Base-by-base conservation (phyloP, 257 asterid species). In the Echites panduratus region DNA sequence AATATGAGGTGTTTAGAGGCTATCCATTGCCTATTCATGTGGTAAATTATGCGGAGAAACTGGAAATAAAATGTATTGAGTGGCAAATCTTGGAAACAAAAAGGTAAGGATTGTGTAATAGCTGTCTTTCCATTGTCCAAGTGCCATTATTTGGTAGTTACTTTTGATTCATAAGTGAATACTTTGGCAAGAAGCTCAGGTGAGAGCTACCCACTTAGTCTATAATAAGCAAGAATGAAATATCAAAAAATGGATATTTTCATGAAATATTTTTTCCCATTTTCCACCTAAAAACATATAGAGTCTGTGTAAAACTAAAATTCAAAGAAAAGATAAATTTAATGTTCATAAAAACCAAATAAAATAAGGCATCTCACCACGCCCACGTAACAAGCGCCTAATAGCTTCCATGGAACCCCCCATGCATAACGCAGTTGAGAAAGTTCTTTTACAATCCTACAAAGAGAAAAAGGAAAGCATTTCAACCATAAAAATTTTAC, bases 391-490 rank as follows among this genome's bases (percentile, higher is more conserved):
- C 77, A 86, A 83, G 50, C 95, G 90, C 82, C 87, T 90, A 70
- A 91, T 78, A 77, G 98, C 97, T 84, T 86, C 91, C 85, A 85
- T 48, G 22, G 99, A 87, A 80, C 99, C 97, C 45, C 98, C 96
- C 90, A 89, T 78, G 72, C 99, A 91, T 72, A 92, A 80, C 57
- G 98, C 85, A 53, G 89, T 75, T 44, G 97, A 89, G 82, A 94
- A 94, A 68, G 92, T 83, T 83, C 71, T 91, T 82, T 84, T 91
- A 85, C 98, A 94, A 65, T 94, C 99, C 99, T 91, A 75, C 82
- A 85, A 80, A 66, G 47, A 66, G 45, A 76, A 54, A 68, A 72
- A 11, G 11, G 24, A 48, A n/a, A 29, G 44, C 54, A 29, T 29
- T 63, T 44, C 80, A 64, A 64, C 26, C 2, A 49, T 9, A 41